These are phyloP conservation scores for Stephanodiscus triporus DNA, from an alignment of 108 stramenopile species.

Conservation along the genomic window DNA sequence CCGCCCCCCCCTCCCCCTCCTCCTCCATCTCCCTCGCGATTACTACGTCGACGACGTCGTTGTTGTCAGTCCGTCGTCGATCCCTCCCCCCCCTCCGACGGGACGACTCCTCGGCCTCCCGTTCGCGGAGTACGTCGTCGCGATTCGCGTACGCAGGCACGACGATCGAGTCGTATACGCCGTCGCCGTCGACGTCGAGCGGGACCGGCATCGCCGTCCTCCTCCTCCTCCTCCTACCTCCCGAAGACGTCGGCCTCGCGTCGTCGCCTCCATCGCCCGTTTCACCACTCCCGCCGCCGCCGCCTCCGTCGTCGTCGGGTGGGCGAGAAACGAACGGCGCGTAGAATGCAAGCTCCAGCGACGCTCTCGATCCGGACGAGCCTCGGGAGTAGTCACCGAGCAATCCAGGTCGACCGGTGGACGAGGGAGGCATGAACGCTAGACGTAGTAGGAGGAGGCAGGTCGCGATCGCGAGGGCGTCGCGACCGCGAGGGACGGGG, in stretches of 20 bases:
- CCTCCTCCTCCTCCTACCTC: background rate
- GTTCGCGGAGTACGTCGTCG: conserved; percentile 21
- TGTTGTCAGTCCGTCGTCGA: background rate
- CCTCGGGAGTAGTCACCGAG: background rate
- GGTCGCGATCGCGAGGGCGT: conserved; percentile 32
- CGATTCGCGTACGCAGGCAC: conserved; percentile 38
- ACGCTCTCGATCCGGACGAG: too few relatives aligned
- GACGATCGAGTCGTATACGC: conserved; percentile 73
- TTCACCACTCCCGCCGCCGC: background rate
- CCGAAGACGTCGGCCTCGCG: too few relatives aligned
- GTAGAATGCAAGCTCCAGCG: too few relatives aligned
- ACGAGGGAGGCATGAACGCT: conserved; percentile 33
- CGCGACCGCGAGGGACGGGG: too few relatives aligned
- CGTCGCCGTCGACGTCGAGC: conserved; percentile 87
- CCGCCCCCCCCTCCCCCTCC: background rate
- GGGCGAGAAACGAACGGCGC: background rate
- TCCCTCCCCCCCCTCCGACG: background rate
- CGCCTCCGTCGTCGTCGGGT: background rate
- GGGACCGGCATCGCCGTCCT: conserved; percentile 22
- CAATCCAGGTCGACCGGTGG: background rate
- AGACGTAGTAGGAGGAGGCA: conserved; percentile 41
- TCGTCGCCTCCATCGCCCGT: background rate
- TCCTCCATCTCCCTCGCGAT: conserved; percentile 18
- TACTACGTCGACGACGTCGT: background rate
- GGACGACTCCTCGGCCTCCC: background rate